Percentiles rank a stretch among this genome's conserved stretches.
Conservation (phyloP, 768 basidiomycete species). For the Gautieria morchelliformis region DNA sequence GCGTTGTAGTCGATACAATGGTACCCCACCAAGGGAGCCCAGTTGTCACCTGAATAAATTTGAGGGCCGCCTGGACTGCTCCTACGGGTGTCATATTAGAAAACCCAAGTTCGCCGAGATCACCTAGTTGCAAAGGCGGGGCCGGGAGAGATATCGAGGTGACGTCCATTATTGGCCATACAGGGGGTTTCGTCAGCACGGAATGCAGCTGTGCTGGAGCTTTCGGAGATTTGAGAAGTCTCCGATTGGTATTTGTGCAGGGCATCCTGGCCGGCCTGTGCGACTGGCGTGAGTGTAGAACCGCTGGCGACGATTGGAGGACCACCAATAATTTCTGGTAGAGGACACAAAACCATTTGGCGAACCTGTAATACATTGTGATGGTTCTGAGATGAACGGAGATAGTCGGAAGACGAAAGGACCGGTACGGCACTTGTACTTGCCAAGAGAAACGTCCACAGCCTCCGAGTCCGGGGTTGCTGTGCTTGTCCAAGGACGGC, state of each 20-base stretch:
- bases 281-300: background rate
- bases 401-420: background rate
- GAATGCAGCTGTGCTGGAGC: background rate
- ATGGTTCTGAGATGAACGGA: background rate
- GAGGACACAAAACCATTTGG: background rate
- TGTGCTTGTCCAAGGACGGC: background rate
- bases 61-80: slow-evolving; percentile 45
- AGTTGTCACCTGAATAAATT: no score
- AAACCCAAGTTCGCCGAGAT: slow-evolving; percentile 60
- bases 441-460: background rate
- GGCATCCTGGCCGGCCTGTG: background rate
- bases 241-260: background rate
- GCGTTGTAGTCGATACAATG: no score
- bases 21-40: no score
- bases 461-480: background rate
- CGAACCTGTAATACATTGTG: background rate
- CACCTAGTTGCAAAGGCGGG: slow-evolving; percentile 57
- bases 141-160: no score
- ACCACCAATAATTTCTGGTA: background rate
- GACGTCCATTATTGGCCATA: no score
- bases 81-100: slow-evolving; percentile 55
- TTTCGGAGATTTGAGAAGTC: background rate
- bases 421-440: background rate
- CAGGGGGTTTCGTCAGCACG: no score
- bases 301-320: background rate